Base-by-base conservation (phyloP, 768 basidiomycete genomes). In the Daedalea quercina region DNA sequence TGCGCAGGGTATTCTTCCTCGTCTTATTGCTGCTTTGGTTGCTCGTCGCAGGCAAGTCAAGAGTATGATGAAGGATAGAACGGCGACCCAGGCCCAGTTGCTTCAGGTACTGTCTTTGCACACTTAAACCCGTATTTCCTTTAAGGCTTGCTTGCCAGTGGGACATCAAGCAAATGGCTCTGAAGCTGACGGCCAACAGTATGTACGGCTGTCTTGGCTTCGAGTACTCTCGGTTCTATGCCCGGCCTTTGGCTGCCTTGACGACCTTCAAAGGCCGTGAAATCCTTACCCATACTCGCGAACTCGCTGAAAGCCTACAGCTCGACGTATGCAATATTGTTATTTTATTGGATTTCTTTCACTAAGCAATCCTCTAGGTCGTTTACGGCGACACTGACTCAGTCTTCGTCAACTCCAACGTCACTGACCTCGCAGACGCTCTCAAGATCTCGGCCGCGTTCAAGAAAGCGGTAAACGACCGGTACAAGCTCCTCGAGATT, bases 181-280 rank as follows among this genome's bases (percentile, higher is more conserved):
- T 98, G 47, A 98, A 98, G 71, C 82, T 98, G 31, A 99, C 96
- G 3, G 96, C 96, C 46, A 98, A 99, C 73, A 94, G 91, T 76
- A 99, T 98, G 96, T 99, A 99, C 68, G 96, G 96, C 17, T 99
- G 96, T 75, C 84, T 99, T 20, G 96, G 96, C 45, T 98, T 97
- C 65, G 93, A 94, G 64, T 89, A 93, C 60, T 97, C 96, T 9
- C 76, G 96, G 47, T 98, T 98, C 23, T 28, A 45, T 59, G 96
- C 96, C 20, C 81, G 91, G 41, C 93, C 94, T 0, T 81, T 99
- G n/a, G 96, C 96, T 15, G 93, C 96, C 42, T 78, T 99, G 45
- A 98, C 94, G 20, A 99, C 96, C 0, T 94, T 83, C 80, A 98
- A 95, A 68, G 96, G 96, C 62, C 86, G 96, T 68, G 94, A 98